Conservation (phyloP, 2,329 filamentous ascomycete genomes). For the Phaeomoniella chlamydospora region DNA sequence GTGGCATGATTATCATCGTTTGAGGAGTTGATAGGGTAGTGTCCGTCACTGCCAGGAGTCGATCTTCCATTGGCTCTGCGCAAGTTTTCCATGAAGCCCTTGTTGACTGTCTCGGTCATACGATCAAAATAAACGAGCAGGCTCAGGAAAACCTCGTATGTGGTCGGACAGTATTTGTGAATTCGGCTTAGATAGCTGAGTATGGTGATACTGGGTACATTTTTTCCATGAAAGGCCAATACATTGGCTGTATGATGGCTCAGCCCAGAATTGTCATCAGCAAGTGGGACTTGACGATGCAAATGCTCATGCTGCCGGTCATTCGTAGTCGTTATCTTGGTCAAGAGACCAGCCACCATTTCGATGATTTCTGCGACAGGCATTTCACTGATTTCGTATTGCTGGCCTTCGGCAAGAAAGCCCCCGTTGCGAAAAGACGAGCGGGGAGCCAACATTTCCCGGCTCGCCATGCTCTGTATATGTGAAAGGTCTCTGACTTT, state of each 20-base stretch:
- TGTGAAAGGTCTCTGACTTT: slow-evolving; percentile 81
- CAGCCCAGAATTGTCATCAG: slow-evolving; percentile 43
- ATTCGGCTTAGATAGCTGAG: slow-evolving; percentile 90
- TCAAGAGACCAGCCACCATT: slow-evolving; percentile 92
- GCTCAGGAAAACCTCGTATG: slow-evolving; percentile 94
- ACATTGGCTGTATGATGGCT: slow-evolving; percentile 57
- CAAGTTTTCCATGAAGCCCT: slow-evolving; percentile 54
- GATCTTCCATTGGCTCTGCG: slow-evolving; percentile 20
- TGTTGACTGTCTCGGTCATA: slow-evolving; percentile 94
- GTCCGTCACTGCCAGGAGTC: slow-evolving; percentile 8
- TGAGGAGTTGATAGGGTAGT: neutral
- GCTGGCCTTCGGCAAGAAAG: slow-evolving; percentile 36
- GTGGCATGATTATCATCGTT: slow-evolving; percentile 14
- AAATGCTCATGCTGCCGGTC: slow-evolving; percentile 85
- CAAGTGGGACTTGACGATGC: slow-evolving; percentile 55
- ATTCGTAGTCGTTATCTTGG: slow-evolving; percentile 95
- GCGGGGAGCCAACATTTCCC: slow-evolving; percentile 52
- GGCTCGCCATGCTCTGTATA: slow-evolving; percentile 73
- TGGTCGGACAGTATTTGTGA: slow-evolving; percentile 97
- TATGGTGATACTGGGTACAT: slow-evolving; percentile 93
- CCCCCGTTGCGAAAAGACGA: slow-evolving; percentile 25
- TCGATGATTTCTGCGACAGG: slow-evolving; percentile 95
- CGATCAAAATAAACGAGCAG: slow-evolving; percentile 94
- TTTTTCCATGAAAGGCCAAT: slow-evolving; percentile 93
- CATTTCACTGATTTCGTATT: slow-evolving; percentile 95